Percentiles rank a stretch among this genome's conserved stretches.
Evolutionary conservation across 2,329 filamentous ascomycete species (phyloP).

Genomic region (Ophiostoma perfectum): DNA sequence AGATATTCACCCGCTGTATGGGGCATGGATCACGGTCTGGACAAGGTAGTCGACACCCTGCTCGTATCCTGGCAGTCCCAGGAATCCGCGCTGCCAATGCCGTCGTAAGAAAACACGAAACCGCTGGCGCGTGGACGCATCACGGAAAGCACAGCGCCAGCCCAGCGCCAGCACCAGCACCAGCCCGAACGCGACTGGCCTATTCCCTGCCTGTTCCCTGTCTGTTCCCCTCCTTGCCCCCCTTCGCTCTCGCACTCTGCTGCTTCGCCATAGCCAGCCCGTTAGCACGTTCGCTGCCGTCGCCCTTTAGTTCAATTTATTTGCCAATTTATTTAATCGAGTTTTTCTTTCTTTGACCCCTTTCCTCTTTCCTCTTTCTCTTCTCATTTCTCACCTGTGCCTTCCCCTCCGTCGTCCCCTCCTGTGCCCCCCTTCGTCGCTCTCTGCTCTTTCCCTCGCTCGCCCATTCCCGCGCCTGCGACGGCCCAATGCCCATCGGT

Average conservation of each 20-base stretch:
- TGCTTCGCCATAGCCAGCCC: neutral
- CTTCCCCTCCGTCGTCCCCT: neutral
- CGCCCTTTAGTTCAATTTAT: neutral
- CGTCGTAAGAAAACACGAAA: neutral
- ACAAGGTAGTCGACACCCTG: too few relatives aligned
- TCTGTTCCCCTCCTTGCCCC: neutral
- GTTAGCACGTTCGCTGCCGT: neutral
- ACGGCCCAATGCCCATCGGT: neutral
- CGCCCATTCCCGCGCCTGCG: neutral
- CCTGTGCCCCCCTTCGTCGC: constrained; percentile 10
- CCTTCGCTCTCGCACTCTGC: neutral
- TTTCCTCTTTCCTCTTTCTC: neutral
- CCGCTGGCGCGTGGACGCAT: neutral
- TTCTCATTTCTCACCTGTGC: neutral
- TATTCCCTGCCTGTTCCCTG: too few relatives aligned
- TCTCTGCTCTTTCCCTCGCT: neutral
- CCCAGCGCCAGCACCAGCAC: neutral
- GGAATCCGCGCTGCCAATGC: too few relatives aligned
- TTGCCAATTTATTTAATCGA: neutral
- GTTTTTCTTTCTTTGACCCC: constrained; percentile 4
- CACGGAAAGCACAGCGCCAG: neutral
- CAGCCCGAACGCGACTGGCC: neutral
- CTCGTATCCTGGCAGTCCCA: too few relatives aligned
- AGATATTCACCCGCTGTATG: too few relatives aligned
- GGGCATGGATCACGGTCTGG: too few relatives aligned